These are phyloP conservation scores for Aspergillus fumigatiaffinis DNA, from an alignment of 2,329 filamentous ascomycete species.

Conservation along the genomic window DNA sequence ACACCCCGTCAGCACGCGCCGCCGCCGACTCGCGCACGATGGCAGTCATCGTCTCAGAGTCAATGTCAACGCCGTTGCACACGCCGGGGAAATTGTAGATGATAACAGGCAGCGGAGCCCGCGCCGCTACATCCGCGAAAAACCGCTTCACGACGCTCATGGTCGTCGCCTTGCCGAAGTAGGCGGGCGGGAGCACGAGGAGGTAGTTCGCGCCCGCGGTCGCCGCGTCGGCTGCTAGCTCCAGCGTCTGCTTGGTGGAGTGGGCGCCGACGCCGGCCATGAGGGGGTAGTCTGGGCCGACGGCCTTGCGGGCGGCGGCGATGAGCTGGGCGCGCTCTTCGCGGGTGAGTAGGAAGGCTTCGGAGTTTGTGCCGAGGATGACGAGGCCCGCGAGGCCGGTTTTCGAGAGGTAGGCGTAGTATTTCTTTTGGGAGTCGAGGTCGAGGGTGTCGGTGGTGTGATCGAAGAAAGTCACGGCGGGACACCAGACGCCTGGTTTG, in stretches of 20 bases:
- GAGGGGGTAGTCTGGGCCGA: constrained; percentile 53
- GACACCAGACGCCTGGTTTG: constrained; percentile 46
- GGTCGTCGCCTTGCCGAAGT: constrained; percentile 62
- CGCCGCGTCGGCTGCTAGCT: constrained; percentile 56
- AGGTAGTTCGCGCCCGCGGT: constrained; percentile 60
- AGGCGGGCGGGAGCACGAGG: constrained; percentile 59
- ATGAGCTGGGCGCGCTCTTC: constrained; percentile 58
- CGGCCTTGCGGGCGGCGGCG: constrained; percentile 51
- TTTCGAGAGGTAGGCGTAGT: constrained; percentile 50
- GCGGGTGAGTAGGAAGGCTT: constrained; percentile 56
- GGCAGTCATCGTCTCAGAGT: constrained; percentile 57
- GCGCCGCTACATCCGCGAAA: constrained; percentile 54
- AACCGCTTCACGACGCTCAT: constrained; percentile 56
- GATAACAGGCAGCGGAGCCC: constrained; percentile 54
- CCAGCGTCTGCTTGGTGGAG: constrained; percentile 60
- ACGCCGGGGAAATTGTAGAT: constrained; percentile 68
- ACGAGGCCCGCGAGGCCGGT: constrained; percentile 52
- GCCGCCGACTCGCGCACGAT: constrained; percentile 47
- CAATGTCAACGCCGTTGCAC: constrained; percentile 64
- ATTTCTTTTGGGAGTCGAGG: constrained; percentile 46
- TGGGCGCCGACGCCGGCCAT: constrained; percentile 63
- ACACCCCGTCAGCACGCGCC: constrained; percentile 30
- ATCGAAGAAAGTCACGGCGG: constrained; percentile 55
- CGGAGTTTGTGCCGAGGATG: constrained; percentile 54
- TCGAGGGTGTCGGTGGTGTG: constrained; percentile 48